Evolutionary conservation across 192 early-diverging fungal species (phyloP), one percentile per base, ranked within the genome.

Genomic region (Dispira simplex): DNA sequence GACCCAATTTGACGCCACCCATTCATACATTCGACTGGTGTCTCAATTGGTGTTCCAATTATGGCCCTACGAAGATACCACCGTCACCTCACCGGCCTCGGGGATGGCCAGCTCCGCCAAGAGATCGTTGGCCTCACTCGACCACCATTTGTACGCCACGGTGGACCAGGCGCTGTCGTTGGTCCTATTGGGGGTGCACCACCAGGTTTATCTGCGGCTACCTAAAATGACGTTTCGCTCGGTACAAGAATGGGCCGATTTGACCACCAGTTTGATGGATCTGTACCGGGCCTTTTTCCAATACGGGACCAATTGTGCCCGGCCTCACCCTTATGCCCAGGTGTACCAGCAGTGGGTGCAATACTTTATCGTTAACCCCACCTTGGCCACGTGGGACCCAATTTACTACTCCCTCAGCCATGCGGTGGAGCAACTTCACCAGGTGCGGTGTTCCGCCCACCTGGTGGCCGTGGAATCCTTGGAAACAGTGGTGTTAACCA

Each of bases 1-100:
- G 14, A 8, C 5, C 10, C 16, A 28, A 13, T 60, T n/a, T 32
- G 21, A 43, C 10, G 27, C 58, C 32, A 43, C 58, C 12, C 39
- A 44, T 14, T 16, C 58, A 12, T 60, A 26, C 16, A 43, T 60
- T 28, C 58, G 58, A 12, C 39, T 60, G 58, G 58, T 60, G 0
- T 9, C 27, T 44, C 58, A 26, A 6, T 27, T 60, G 14, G 12
- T 60, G 14, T 44, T 26, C 12, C 26, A 21, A 18, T 2, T 14
- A 10, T 60, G 58, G 58, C 27, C 58, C 18, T 16, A 20, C 21
- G 21, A 56, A 26, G 54, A 20, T 14, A 27, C 54, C n/a, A 13
- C 18, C 3, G 20, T 4, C 12, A 56, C 54, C 54, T 20, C 21
- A 23, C 2, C 48, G 9, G 3, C 18, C 21, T 16, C 9, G 48